These are phyloP conservation scores for Trypanosoma mega DNA, from an alignment of 208 protist species.

Conservation along the genomic window DNA sequence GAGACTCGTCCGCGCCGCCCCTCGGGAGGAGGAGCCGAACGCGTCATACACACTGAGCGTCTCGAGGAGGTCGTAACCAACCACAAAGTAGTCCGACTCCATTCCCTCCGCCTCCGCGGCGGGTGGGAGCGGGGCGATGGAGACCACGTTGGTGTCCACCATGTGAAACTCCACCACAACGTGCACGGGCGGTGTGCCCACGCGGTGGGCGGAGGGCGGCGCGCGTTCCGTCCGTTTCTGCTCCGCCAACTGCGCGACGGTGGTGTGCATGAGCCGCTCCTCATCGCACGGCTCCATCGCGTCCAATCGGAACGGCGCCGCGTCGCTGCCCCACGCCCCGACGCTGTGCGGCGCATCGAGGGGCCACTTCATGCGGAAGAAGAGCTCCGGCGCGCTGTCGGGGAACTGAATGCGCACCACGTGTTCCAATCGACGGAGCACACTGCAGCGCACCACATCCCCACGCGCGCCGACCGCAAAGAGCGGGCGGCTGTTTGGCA, in stretches of 20 bases:
- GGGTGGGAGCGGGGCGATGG: conserved; percentile 12
- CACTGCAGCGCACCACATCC: conserved; percentile 19
- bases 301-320: conserved; percentile 23
- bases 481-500: background rate
- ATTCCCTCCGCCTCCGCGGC: too few relatives aligned
- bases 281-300: conserved; percentile 31
- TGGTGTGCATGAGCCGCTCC: conserved; percentile 30
- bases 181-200: conserved; percentile 19
- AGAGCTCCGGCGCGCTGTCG: conserved; percentile 5
- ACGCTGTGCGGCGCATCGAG: conserved; percentile 20
- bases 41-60: conserved; percentile 5
- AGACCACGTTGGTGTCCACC: conserved; percentile 12
- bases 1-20: background rate
- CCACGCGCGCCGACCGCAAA: conserved; percentile 24
- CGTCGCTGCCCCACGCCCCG: background rate
- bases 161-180: conserved; percentile 19
- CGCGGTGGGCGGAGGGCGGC: background rate
- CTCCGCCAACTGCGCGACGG: conserved; percentile 28
- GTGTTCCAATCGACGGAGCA: conserved; percentile 8
- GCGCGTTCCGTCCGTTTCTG: conserved; percentile 16
- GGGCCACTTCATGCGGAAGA: conserved; percentile 35
- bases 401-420: conserved; percentile 22
- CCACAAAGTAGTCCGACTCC: conserved; percentile 19
- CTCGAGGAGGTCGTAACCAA: background rate
- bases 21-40: background rate